Base-by-base conservation (phyloP, 306 rosid genomes). In the Geum urbanum region DNA sequence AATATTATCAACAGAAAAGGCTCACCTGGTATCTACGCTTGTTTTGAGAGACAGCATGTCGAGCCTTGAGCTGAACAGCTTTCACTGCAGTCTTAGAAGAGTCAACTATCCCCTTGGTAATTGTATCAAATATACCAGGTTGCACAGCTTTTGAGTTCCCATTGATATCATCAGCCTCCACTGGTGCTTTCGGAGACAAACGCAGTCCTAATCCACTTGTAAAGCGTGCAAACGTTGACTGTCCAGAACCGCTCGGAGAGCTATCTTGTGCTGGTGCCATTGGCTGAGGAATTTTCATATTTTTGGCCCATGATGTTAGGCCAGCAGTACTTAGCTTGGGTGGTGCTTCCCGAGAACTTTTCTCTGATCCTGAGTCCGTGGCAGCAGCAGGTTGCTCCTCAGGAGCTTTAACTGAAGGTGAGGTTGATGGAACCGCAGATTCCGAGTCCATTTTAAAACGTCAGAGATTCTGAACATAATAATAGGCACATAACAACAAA, bases 41-140 rank as follows among this genome's bases (percentile, higher is more conserved):
- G 76, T 95, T 95, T 81, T 91, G 99, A 70, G 99, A 95, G 74
- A 95, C 99, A 72, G 63, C 96, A 83, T 95, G 99, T 6, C 99
- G 90, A 48, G 97, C 99, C 83, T 87, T 95, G 65, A 89, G 95
- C 84, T 95, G 99, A 71, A 95, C 97, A 72, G 99, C 97, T 82
- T 95, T 95, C 82, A 95, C 96, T 8, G 97, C 99, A 83, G 75
- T 95, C 84, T 67, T 91, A 22, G 99, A 95, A 69, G 97, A 77
- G 77, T 95, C 97, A 51, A 91, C 95, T 41, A 95, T 74, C 69
- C 99, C 97, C 77, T 82, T 95, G 6, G 99, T 81, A 47, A 95
- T 77, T 60, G 79, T 86, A 76, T 87, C 99, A 81, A 95, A 69
- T 64, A 95, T 77, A 84, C 92, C 86, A 75, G 99, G 83, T 46